Conservation (phyloP, 73 alveolate genomes). For the Paramecium tetraurelia region DNA sequence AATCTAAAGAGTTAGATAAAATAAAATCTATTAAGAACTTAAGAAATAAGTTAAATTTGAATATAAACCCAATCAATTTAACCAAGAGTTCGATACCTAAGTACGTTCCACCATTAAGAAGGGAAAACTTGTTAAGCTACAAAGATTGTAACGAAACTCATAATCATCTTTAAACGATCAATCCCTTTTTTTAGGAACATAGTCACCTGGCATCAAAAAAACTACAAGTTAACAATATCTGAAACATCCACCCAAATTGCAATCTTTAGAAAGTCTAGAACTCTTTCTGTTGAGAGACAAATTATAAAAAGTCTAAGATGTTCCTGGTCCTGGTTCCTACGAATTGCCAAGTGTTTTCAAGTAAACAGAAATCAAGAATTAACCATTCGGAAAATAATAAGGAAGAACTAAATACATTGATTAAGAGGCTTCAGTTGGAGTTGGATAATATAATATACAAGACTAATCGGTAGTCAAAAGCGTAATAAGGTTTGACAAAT, state of each 20-base stretch:
- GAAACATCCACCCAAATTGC: conserved; percentile 15
- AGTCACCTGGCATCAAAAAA: background rate
- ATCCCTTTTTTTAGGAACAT: background rate
- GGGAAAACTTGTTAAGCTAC: background rate
- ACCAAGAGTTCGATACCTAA: background rate
- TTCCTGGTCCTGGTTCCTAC: conserved; percentile 24
- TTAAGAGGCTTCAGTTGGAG: background rate
- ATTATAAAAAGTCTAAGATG: background rate
- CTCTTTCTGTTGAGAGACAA: background rate
- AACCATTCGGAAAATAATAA: conserved; percentile 9
- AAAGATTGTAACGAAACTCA: background rate
- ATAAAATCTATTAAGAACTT: background rate
- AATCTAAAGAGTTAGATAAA: background rate
- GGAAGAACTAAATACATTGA: background rate
- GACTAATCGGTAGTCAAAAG: background rate
- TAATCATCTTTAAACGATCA: background rate
- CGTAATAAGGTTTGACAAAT: background rate
- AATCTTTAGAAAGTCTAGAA: conserved; percentile 23
- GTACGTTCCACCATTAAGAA: background rate
- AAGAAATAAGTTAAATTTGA: background rate
- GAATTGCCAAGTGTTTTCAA: conserved; percentile 6
- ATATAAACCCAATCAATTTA: background rate
- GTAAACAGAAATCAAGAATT: background rate
- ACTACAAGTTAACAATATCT: background rate
- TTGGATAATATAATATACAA: conserved; percentile 1